phyloP scores from a whole-genome alignment of 2,329 filamentous ascomycete genomes.

The Beauveria sp. region DNA sequence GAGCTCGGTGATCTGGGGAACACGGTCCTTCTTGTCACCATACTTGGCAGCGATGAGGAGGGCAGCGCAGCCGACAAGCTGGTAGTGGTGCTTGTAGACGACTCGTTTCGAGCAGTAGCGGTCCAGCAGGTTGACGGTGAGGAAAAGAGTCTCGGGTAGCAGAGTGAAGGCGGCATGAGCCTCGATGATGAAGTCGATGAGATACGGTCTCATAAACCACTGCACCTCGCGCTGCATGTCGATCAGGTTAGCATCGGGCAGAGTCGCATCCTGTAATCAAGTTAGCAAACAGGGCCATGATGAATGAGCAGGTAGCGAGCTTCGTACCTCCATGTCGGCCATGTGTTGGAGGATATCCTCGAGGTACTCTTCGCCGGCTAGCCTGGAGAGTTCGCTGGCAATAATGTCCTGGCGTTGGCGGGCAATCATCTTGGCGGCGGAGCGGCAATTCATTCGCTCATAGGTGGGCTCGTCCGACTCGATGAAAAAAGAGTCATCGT shows the following conservation, averaged over 20 bases:
- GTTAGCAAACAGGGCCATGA: constrained; percentile 23
- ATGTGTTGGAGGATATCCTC: constrained; percentile 93
- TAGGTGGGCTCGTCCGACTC: constrained; percentile 44
- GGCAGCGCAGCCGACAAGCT: constrained; percentile 91
- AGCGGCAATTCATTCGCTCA: constrained; percentile 59
- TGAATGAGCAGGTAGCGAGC: not conserved
- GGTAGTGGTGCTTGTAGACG: constrained; percentile 98
- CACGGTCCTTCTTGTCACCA: constrained; percentile 95
- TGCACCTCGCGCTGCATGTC: constrained; percentile 99
- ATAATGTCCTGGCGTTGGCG: constrained; percentile 81
- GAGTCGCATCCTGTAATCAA: constrained; percentile 58
- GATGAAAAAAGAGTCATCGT: constrained; percentile 46
- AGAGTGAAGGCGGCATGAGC: constrained; percentile 92
- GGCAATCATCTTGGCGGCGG: constrained; percentile 70
- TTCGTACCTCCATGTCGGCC: constrained; percentile 80
- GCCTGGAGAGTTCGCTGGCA: constrained; percentile 77
- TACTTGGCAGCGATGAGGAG: constrained; percentile 97
- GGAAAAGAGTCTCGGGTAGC: constrained; percentile 88
- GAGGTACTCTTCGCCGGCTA: constrained; percentile 83
- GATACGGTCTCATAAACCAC: constrained; percentile 98
- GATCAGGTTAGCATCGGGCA: constrained; percentile 94
- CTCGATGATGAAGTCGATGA: constrained; percentile 97
- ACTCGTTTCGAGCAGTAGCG: constrained; percentile 96
- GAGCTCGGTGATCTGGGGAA: constrained; percentile 93
- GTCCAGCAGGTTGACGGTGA: constrained; percentile 93